Base-by-base conservation (phyloP, 768 basidiomycete species). In the Tricholoma terreum region DNA sequence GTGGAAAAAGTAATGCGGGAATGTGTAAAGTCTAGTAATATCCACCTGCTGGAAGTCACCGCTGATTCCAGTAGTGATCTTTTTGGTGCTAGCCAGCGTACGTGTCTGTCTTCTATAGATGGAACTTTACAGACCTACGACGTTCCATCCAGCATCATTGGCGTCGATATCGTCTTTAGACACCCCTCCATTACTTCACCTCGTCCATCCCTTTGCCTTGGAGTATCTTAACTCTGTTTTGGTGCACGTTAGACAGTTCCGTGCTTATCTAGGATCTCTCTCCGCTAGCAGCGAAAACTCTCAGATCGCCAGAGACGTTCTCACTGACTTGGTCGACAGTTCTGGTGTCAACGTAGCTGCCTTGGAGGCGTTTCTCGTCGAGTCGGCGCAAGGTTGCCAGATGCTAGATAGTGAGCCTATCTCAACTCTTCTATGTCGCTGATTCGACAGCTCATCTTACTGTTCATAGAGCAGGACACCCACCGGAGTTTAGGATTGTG, bases 171-270 rank as follows among this genome's bases (percentile, higher is more conserved):
- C 56, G 3, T 67, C 50, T 61, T 57, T 73, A 19, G 65, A 71
- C 54, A 60, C 73, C 21, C 69, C 84, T 19, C 69, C 77, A 14
- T 70, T 92, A 12, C 72, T 91, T 8, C 80, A 84, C 64, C 74
- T 91, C 15, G 69, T 74, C 6, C 89, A 90, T 64, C 89, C 89
- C 2, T 80, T 79, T 55, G 73, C 80, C 7, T 64, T 89, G n/a
- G 68, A 72, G 30, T 82, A 79, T 60, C 67, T 92, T 22, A 65
- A 75, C 19, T 66, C 70, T 6, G 79, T 82, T 15, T 62, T 89
- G 24, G 71, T 61, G 14, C 83, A 90, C 58, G 78, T 92, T 51
- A 84, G 79, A 56, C 75, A 74, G 55, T 85, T 88, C 63, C 80
- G 83, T 42, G 73, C 71, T 43, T 80, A 79, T 62, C 65, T 92